phyloP scores from a whole-genome alignment of 2,329 filamentous ascomycete species.

The Samsoniella hepiali region DNA sequence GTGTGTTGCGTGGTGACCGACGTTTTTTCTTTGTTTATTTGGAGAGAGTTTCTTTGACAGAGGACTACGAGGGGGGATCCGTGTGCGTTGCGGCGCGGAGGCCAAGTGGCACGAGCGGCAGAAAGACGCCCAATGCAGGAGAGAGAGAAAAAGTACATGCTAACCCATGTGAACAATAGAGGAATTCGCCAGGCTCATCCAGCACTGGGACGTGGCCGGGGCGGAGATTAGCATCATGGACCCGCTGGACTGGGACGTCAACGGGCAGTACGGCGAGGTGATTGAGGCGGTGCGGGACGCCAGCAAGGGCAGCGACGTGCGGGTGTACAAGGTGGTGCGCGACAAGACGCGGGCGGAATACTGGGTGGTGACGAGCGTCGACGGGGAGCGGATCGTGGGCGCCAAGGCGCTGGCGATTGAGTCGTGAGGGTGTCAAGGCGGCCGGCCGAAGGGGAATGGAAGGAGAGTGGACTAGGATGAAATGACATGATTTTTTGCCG shows the following conservation, averaged over 20 bases:
- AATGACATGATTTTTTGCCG: background rate
- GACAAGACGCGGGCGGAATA: conserved; percentile 69
- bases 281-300: conserved; percentile 66
- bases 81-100: too few relatives aligned
- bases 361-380: conserved; percentile 65
- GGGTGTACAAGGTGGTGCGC: conserved; percentile 68
- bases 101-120: too few relatives aligned
- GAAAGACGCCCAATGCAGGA: too few relatives aligned
- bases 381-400: conserved; percentile 65
- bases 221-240: conserved; percentile 64
- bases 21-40: too few relatives aligned
- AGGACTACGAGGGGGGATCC: too few relatives aligned
- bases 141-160: background rate
- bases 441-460: too few relatives aligned
- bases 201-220: conserved; percentile 50
- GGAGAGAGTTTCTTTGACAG: too few relatives aligned
- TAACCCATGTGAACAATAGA: conserved; percentile 41
- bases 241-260: conserved; percentile 68
- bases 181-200: conserved; percentile 67
- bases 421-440: conserved; percentile 23
- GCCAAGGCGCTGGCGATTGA: conserved; percentile 77
- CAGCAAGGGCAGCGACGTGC: conserved; percentile 62
- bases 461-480: background rate
- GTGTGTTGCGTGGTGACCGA: too few relatives aligned
- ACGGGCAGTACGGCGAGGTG: conserved; percentile 65